A percentile compares a stretch with the other conserved stretches of the same genome.
These are phyloP conservation scores for Triticum dicoccoides DNA, from an alignment of 176 grass and related monocot species.

Conservation along the genomic window DNA sequence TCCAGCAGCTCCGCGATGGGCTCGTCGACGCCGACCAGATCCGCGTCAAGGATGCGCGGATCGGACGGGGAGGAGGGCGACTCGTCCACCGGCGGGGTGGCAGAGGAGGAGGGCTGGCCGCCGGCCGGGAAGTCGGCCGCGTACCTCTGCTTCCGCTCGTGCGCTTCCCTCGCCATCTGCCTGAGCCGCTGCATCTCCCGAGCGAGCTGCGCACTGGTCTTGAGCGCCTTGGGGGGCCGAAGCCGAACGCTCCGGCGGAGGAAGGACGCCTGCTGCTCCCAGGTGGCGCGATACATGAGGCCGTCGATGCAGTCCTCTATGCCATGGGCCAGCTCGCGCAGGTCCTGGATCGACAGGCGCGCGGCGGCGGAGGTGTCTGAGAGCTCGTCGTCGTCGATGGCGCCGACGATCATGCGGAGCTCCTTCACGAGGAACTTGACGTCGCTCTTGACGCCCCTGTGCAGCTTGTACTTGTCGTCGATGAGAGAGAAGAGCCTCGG, in stretches of 20 bases:
- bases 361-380: not conserved
- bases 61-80: not conserved
- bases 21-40: not conserved
- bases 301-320: constrained; percentile 10
- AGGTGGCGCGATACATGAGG: not conserved
- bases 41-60: not conserved
- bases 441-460: not conserved
- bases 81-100: not conserved
- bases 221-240: not conserved
- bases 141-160: not conserved
- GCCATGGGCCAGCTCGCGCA: not conserved
- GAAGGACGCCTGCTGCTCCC: not conserved
- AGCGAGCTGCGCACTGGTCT: not conserved
- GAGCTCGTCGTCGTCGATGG: constrained; percentile 3
- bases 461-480: not conserved
- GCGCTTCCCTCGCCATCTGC: not conserved
- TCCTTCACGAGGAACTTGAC: not conserved
- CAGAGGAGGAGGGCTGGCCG: not conserved
- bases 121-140: not conserved
- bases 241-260: not conserved
- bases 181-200: not conserved
- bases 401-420: constrained; percentile 6
- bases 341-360: not conserved
- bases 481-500: not conserved
- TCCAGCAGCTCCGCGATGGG: not conserved